A percentile compares a stretch with the other conserved stretches of the same genome.
phyloP scores from a whole-genome alignment of 2,329 filamentous ascomycete species.

The Chaetomium olivaceum region DNA sequence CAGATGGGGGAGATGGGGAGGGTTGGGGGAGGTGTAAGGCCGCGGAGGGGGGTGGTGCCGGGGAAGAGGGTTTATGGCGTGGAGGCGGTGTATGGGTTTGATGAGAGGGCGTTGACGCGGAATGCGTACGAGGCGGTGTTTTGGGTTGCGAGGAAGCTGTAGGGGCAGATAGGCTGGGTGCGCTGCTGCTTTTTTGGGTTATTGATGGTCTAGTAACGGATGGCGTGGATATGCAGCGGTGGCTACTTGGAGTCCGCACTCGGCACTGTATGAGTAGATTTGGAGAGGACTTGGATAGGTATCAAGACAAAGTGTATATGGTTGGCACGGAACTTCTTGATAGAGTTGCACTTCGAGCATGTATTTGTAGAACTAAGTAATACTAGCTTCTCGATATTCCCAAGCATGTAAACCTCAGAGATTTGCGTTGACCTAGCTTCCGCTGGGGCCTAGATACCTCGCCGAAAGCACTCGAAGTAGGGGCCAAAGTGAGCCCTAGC shows the following conservation, averaged over 20 bases:
- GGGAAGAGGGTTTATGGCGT: conserved; percentile 46
- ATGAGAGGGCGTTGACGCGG: conserved; percentile 50
- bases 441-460: neutral
- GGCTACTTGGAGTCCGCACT: neutral
- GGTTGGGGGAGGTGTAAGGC: neutral
- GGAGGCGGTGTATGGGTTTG: conserved; percentile 55
- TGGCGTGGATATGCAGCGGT: neutral
- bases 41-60: conserved; percentile 43
- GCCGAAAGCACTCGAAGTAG: neutral
- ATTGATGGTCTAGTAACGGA: too few relatives aligned
- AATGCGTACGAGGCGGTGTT: conserved; percentile 58
- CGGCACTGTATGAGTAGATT: neutral
- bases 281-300: neutral
- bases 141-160: conserved; percentile 47
- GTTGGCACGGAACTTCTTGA: neutral
- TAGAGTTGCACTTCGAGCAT: neutral
- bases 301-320: neutral
- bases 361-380: neutral
- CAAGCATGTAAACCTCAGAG: neutral
- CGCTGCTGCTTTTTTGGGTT: neutral
- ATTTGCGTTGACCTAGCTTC: neutral
- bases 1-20: conserved; percentile 36
- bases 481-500: neutral
- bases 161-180: neutral
- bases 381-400: neutral